Percentiles rank a stretch among this genome's conserved stretches.
Evolutionary conservation across 2,329 filamentous ascomycete species (phyloP).

Genomic region (Cytospora chrysosperma): DNA sequence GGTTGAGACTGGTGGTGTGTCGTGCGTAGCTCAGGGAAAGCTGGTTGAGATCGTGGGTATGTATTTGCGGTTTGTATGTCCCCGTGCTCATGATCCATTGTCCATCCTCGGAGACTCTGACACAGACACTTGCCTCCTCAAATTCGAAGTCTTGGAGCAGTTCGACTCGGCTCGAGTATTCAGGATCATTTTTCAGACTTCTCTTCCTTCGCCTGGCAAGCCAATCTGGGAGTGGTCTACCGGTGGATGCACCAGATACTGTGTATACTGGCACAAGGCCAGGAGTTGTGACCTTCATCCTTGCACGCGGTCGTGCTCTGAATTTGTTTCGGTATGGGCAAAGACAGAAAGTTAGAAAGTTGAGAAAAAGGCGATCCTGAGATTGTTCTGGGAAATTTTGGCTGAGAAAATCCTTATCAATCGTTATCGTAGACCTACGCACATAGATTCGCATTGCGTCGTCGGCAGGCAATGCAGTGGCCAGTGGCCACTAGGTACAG

Average conservation of each 20-base stretch:
- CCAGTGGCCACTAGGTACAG: neutral
- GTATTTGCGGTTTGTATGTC: conserved; percentile 74
- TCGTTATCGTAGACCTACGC: neutral
- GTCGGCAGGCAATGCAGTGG: too few relatives aligned
- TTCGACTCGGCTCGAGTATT: conserved; percentile 92
- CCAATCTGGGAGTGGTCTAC: conserved; percentile 91
- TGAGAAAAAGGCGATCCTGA: neutral
- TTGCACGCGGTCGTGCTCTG: conserved; percentile 2
- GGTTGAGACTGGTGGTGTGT: conserved; percentile 88
- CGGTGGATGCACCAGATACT: conserved; percentile 85
- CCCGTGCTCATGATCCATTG: conserved; percentile 97
- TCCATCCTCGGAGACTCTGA: conserved; percentile 89
- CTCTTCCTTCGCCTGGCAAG: conserved; percentile 85
- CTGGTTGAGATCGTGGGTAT: conserved; percentile 92
- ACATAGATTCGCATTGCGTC: neutral
- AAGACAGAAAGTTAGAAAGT: neutral
- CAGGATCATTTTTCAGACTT: conserved; percentile 86
- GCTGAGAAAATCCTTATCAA: conserved; percentile 4
- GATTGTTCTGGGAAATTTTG: conserved; percentile 14
- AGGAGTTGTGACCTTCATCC: conserved; percentile 80
- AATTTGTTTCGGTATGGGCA: neutral
- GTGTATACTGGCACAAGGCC: conserved; percentile 88
- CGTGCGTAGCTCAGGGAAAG: conserved; percentile 90
- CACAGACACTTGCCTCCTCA: conserved; percentile 88
- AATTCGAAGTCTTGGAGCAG: conserved; percentile 97